These are phyloP conservation scores for Fusarium sublunatum DNA, from an alignment of 2,329 filamentous ascomycete species.

Conservation along the genomic window DNA sequence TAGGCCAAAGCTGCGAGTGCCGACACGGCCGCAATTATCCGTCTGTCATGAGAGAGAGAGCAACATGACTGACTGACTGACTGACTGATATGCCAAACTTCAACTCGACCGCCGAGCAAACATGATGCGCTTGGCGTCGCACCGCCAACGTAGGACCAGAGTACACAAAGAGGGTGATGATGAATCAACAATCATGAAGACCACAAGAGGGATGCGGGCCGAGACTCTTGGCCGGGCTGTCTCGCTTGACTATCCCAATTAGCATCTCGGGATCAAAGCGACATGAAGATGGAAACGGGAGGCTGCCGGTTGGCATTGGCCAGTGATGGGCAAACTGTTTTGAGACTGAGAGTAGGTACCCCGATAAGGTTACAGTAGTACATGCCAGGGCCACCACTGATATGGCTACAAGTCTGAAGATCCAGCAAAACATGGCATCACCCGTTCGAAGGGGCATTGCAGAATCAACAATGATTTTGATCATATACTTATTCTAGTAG, in stretches of 20 bases:
- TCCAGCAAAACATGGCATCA: neutral
- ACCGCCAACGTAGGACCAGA: slow-evolving; percentile 38
- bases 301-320: slow-evolving; percentile 24
- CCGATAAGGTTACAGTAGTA: slow-evolving; percentile 37
- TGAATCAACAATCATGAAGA: slow-evolving; percentile 18
- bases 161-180: slow-evolving; percentile 26
- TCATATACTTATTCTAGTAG: too few relatives aligned
- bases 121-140: slow-evolving; percentile 31
- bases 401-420: slow-evolving; percentile 22
- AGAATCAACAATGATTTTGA: too few relatives aligned
- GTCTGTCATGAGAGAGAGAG: slow-evolving; percentile 2
- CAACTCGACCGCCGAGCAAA: slow-evolving; percentile 28
- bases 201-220: slow-evolving; percentile 12
- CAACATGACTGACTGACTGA: neutral
- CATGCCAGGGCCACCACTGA: slow-evolving; percentile 15
- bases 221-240: slow-evolving; percentile 22
- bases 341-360: neutral
- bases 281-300: slow-evolving; percentile 8
- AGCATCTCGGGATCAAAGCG: slow-evolving; percentile 5
- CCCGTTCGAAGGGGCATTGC: too few relatives aligned
- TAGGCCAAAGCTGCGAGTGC: slow-evolving; percentile 14
- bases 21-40: slow-evolving; percentile 24
- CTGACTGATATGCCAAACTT: neutral
- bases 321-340: slow-evolving; percentile 15
- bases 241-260: slow-evolving; percentile 37